Percentiles rank a stretch among this genome's conserved stretches.
Evolutionary conservation across 108 stramenopile genomes (phyloP).

Genomic region (Halocafeteria seosinensis): DNA sequence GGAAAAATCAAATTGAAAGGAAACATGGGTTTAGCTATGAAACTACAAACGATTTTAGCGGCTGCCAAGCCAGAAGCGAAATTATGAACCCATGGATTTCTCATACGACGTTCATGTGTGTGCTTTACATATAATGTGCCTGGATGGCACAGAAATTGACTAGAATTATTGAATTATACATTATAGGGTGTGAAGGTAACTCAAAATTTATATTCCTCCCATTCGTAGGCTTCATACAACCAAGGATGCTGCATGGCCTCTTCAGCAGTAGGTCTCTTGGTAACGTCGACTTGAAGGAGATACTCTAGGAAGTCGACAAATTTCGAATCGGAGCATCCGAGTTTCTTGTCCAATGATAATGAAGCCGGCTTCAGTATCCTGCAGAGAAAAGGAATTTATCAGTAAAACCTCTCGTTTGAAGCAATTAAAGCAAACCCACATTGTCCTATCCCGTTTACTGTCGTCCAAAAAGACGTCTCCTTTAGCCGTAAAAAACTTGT

Average conservation of each 20-base stretch:
- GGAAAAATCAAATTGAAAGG: neutral
- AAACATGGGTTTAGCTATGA: constrained; percentile 5
- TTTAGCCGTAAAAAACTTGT: neutral
- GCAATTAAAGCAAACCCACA: no score
- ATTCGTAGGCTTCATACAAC: no score
- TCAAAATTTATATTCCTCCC: no score
- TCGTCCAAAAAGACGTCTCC: no score
- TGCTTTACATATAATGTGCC: no score
- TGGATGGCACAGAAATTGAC: no score
- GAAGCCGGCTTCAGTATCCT: neutral
- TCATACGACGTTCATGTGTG: no score
- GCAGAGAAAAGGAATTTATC: no score
- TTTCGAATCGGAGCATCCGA: neutral
- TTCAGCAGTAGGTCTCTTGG: neutral
- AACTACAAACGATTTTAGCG: neutral
- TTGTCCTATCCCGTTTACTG: no score
- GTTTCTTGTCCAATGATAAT: neutral
- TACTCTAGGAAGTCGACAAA: neutral
- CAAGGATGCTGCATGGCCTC: constrained; percentile 3
- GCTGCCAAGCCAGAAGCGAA: neutral
- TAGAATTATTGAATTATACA: no score
- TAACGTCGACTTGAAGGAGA: neutral
- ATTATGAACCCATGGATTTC: neutral
- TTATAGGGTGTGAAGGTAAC: no score
- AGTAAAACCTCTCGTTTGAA: no score